Evolutionary conservation across 257 asterid genomes (phyloP), one percentile per base, ranked within the genome.

Genomic region (Primulina eburnea): DNA sequence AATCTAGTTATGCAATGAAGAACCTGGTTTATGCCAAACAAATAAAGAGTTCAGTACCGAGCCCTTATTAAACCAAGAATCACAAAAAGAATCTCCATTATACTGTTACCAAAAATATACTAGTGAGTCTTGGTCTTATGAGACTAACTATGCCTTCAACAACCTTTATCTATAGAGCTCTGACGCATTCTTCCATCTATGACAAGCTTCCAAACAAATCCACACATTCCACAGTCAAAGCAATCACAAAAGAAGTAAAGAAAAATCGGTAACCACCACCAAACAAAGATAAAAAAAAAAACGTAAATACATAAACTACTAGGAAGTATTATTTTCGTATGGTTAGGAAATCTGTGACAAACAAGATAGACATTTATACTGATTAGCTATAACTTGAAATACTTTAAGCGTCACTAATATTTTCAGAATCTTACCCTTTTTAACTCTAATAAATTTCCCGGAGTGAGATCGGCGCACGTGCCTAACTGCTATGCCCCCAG

Each of bases 381-480:
- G 5, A 18, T 43, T 12, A 62, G 9, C 8, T 55, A 12, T 8
- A 55, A 55, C 5, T 28, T 28, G n/a, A 37, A 20, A 37, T 18
- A 69, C 6, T 6, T 12, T 1, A 35, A 16, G 2, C 56, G 16
- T 20, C 64, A 35, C n/a, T 21, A 8, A 7, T 55, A 6, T 37
- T 8, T 26, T 26, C 61, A 16, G 32, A 69, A 6, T 16, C 69
- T 75, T 81, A 92, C 98, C 98, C 86, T 92, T 92, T 89, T 90
- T 90, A 58, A 82, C 95, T 33, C 95, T 84, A 65, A 80, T 78
- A 74, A 73, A 38, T 52, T 90, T 90, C 78, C 98, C 98, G 0
- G 97, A 92, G 79, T 88, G 96, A 8, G 95, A 62, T 26, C 95
- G 84, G 4, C 96, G 90, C 43, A 88, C 90, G 63, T 89, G 93